Base-by-base conservation (phyloP, 441 rosid species). In the Manihot esculenta region DNA sequence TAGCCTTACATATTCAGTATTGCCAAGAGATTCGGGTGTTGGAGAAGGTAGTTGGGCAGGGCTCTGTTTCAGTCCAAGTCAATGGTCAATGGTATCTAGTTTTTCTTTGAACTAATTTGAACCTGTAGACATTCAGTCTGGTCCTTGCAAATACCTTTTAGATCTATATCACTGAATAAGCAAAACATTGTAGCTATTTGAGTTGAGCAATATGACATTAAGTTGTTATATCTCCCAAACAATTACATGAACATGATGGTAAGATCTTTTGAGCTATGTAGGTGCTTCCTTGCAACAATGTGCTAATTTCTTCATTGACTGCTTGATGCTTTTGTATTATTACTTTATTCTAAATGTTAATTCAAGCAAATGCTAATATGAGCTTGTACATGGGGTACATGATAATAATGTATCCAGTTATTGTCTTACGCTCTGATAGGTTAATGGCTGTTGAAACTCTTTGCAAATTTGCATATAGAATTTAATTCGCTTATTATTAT, bases 21-120 rank as follows among this genome's bases (percentile, higher is more conserved):
- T 84, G 76, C 93, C 93, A 70, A 83, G 69, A 62, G 89, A 88
- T 82, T 80, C 75, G 77, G 93, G 89, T 66, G 83, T 86, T 61
- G 88, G 93, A 81, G 93, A 88, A 83, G 84, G 86, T 69, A 79
- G 93, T 69, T 88, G 93, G 91, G 82, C 93, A 21, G 93, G 93
- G 72, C 82, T 86, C 48, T 84, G 89, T 82, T 86, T 88, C 77
- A 82, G 89, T 84, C 93, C 88, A 69, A 77, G 60, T 74, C 91
- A 88, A 55, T 86, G 86, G 85, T 84, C 89, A 74, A 84, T 77
- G 88, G 90, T 86, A 83, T 58, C 24, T 56, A 26, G 53, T 48
- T 55, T 72, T 56, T 45, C 24, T 68, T 7, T 48, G 41, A 45
- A 45, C 3, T 51, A 18, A 51, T 33, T 17, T 63, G 24, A 42